A percentile compares a stretch with the other conserved stretches of the same genome.
phyloP scores from a whole-genome alignment of 345 rosid genomes.

The Moricandia moricandioides region DNA sequence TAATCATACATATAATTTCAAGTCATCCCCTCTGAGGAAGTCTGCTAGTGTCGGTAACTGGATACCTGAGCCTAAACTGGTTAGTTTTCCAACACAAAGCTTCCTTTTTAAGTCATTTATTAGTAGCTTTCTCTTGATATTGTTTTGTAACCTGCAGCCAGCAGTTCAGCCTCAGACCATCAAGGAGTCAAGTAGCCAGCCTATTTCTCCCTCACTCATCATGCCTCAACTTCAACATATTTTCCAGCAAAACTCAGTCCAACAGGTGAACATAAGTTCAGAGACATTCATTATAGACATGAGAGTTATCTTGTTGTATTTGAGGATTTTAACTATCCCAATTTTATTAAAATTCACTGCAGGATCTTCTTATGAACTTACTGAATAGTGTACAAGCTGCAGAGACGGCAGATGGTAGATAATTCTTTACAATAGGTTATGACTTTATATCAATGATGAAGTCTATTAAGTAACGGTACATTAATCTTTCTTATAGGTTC shows the following conservation, averaged over 20 bases:
- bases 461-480: background rate
- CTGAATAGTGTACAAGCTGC: slow-evolving; percentile 63
- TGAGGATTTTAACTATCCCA: background rate
- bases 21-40: slow-evolving; percentile 86
- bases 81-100: slow-evolving; percentile 16
- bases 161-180: slow-evolving; percentile 51
- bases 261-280: slow-evolving; percentile 58
- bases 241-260: slow-evolving; percentile 77
- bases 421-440: slow-evolving; percentile 3
- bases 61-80: slow-evolving; percentile 64
- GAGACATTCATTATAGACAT: background rate
- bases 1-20: slow-evolving; percentile 34
- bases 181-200: slow-evolving; percentile 51
- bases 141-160: slow-evolving; percentile 47
- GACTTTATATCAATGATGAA: slow-evolving; percentile 11
- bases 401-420: slow-evolving; percentile 71
- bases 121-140: background rate
- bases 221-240: slow-evolving; percentile 89
- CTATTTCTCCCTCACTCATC: slow-evolving; percentile 44
- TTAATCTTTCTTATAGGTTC: slow-evolving; percentile 44
- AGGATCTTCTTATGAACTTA: slow-evolving; percentile 77
- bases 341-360: slow-evolving; percentile 24
- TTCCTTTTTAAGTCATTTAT: background rate
- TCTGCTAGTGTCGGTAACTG: slow-evolving; percentile 98
- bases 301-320: background rate